A percentile compares a stretch with the other conserved stretches of the same genome.
phyloP scores from a whole-genome alignment of 257 asterid genomes.

The Cinchona pubescens region DNA sequence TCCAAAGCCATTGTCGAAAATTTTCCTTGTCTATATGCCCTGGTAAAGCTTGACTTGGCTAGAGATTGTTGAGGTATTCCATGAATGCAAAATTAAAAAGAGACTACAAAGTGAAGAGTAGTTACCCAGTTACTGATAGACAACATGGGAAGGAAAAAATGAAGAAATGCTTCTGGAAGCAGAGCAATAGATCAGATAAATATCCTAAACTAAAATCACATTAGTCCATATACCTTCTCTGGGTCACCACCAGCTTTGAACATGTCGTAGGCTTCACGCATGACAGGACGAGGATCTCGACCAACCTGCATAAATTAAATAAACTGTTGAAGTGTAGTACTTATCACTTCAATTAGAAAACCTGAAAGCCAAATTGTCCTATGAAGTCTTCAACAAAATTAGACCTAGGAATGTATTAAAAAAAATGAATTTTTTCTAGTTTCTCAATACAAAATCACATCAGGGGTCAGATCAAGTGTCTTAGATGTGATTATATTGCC shows the following conservation, averaged over 20 bases:
- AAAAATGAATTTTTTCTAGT: neutral
- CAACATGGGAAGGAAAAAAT: neutral
- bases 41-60: no score
- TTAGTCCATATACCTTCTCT: constrained; percentile 59
- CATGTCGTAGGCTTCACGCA: constrained; percentile 69
- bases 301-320: constrained; percentile 55
- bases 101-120: no score
- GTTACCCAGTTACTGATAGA: no score
- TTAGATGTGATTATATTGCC: neutral
- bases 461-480: neutral
- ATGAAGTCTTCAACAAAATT: neutral
- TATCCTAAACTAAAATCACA: neutral
- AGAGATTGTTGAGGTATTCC: no score
- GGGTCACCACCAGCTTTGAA: constrained; percentile 89
- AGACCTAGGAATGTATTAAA: neutral
- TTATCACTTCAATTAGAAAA: neutral
- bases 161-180: neutral
- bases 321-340: constrained; percentile 12
- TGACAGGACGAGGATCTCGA: constrained; percentile 71
- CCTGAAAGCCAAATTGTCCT: neutral
- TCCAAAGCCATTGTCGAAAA: no score
- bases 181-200: neutral
- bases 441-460: neutral
- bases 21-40: no score
- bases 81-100: no score